phyloP scores from a whole-genome alignment of 306 rosid species.

The Begonia loranthoides region DNA sequence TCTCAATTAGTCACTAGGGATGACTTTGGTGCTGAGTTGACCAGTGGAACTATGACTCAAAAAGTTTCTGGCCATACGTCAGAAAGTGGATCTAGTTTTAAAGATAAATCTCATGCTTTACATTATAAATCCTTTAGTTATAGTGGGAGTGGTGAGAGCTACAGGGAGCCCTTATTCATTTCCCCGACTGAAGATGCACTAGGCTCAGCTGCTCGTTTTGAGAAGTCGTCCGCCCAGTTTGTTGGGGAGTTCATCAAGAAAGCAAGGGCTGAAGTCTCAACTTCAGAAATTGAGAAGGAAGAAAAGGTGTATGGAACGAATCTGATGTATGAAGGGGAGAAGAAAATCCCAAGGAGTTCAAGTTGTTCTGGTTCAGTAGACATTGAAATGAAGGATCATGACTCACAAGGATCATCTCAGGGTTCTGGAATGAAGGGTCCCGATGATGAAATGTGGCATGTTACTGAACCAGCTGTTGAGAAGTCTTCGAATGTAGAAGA shows the following conservation, averaged over 20 bases:
- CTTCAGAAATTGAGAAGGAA: conserved; percentile 32
- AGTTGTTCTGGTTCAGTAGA: conserved; percentile 24
- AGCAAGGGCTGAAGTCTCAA: conserved; percentile 34
- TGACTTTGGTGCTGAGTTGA: conserved; percentile 15
- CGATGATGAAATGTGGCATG: conserved; percentile 73
- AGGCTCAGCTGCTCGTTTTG: conserved; percentile 49
- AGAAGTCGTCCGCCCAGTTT: conserved; percentile 50
- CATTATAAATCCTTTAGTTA: conserved; percentile 19
- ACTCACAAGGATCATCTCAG: conserved; percentile 33
- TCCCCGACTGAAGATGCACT: conserved; percentile 45
- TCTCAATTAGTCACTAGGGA: conserved; percentile 35
- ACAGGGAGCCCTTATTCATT: conserved; percentile 19
- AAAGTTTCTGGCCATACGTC: conserved; percentile 28
- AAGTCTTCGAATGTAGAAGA: conserved; percentile 29
- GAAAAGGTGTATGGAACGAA: conserved; percentile 19
- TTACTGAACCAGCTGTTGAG: conserved; percentile 26
- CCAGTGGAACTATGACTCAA: conserved; percentile 21
- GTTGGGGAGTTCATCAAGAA: conserved; percentile 52
- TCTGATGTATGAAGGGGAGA: conserved; percentile 24
- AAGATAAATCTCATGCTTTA: conserved; percentile 22
- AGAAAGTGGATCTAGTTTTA: conserved; percentile 36
- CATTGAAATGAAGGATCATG: conserved; percentile 26
- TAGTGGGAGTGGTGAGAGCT: conserved; percentile 22
- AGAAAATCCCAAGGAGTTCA: conserved; percentile 11
- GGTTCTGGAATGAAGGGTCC: conserved; percentile 64